These are phyloP conservation scores for Naegleria fowleri DNA, from an alignment of 208 protist species.

Conservation along the genomic window DNA sequence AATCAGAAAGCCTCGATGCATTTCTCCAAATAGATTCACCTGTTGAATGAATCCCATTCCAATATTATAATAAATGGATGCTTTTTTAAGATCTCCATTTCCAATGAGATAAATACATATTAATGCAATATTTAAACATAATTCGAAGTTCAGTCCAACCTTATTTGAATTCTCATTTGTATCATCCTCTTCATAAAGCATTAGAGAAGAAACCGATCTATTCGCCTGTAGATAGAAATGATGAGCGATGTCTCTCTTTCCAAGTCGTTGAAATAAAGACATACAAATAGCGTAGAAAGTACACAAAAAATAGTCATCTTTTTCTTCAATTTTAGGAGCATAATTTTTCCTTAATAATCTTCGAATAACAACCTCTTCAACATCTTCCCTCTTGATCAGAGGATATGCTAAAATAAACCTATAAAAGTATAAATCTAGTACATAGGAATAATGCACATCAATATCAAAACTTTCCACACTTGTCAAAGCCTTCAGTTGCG, in stretches of 20 bases:
- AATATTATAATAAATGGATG: background rate
- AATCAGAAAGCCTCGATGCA: background rate
- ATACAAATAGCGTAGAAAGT: background rate
- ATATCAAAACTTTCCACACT: background rate
- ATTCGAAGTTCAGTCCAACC: background rate
- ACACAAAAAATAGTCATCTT: background rate
- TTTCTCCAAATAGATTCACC: background rate
- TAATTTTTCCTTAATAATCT: background rate
- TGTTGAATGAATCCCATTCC: background rate
- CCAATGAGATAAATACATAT: background rate
- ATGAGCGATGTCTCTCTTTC: background rate
- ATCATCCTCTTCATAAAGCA: slow-evolving; percentile 4
- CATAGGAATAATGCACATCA: background rate
- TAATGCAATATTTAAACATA: background rate
- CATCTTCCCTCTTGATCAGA: background rate
- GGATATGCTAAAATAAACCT: background rate
- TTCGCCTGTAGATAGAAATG: background rate
- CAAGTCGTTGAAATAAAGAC: background rate
- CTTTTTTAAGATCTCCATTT: background rate
- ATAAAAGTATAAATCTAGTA: background rate
- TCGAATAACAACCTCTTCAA: background rate
- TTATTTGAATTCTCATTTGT: background rate
- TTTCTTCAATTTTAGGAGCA: background rate
- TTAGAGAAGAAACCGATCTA: background rate
- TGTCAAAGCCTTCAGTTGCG: background rate